Evolutionary conservation across 768 basidiomycete genomes (phyloP).

Genomic region (Imleria badia): DNA sequence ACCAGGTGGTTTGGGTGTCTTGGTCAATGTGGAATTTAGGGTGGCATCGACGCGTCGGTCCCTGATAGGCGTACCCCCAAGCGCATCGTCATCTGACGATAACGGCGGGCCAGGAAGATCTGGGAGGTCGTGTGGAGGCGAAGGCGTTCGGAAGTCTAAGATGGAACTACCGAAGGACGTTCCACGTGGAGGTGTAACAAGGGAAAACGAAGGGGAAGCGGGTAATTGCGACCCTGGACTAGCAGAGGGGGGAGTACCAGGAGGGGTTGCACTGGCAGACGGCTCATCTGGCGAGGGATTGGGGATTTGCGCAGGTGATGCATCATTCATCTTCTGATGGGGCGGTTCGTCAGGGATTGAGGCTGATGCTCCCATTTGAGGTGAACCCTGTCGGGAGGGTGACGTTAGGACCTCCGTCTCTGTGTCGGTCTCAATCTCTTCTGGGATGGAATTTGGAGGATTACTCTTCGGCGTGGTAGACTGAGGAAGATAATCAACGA

Average conservation of each 20-base stretch:
- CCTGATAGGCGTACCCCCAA: slow-evolving; percentile 25
- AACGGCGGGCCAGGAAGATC: slow-evolving; percentile 67
- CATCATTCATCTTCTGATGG: slow-evolving; percentile 19
- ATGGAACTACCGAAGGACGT: slow-evolving; percentile 41
- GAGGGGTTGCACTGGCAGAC: slow-evolving; percentile 24
- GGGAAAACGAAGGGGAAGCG: slow-evolving; percentile 19
- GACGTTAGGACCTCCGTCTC: slow-evolving; percentile 31
- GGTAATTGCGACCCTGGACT: neutral
- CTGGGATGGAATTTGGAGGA: slow-evolving; percentile 10
- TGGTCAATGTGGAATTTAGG: slow-evolving; percentile 34
- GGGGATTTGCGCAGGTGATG: slow-evolving; percentile 10
- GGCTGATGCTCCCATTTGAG: slow-evolving; percentile 6
- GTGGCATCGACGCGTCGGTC: slow-evolving; percentile 13
- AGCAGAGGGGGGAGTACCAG: slow-evolving; percentile 23
- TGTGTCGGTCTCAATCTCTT: slow-evolving; percentile 21
- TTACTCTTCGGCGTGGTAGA: slow-evolving; percentile 30
- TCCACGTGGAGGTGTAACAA: slow-evolving; percentile 50
- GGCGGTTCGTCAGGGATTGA: slow-evolving; percentile 11
- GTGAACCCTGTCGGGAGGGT: slow-evolving; percentile 20
- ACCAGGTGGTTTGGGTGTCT: slow-evolving; percentile 48
- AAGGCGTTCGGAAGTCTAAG: slow-evolving; percentile 58
- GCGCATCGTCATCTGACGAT: slow-evolving; percentile 49
- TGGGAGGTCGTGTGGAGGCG: slow-evolving; percentile 60
- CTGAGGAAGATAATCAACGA: slow-evolving; percentile 14
- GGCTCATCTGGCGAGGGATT: slow-evolving; percentile 1